These are phyloP conservation scores for Sphaerostilbella broomeana DNA, from an alignment of 2,329 filamentous ascomycete species.

Conservation along the genomic window DNA sequence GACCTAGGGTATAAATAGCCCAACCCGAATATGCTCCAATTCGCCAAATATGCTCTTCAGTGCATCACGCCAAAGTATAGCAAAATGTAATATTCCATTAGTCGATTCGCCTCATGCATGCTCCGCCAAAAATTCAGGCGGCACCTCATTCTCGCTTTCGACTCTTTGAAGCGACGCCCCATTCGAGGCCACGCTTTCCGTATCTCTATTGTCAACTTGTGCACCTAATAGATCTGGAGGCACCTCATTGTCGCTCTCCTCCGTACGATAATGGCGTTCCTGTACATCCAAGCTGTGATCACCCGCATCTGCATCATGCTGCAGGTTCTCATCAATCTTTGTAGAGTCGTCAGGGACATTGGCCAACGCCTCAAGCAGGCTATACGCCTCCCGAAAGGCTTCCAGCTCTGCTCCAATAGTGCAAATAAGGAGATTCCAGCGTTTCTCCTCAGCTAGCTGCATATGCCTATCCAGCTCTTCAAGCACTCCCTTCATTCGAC, in stretches of 20 bases:
- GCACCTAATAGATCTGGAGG: slow-evolving; percentile 25
- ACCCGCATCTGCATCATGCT: slow-evolving; percentile 8
- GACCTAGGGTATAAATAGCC: no score
- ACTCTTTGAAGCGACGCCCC: slow-evolving; percentile 19
- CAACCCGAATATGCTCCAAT: no score
- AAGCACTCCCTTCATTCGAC: slow-evolving; percentile 51
- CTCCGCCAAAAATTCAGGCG: slow-evolving; percentile 46
- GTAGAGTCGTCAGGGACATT: slow-evolving; percentile 1
- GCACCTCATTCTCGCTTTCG: slow-evolving; percentile 43
- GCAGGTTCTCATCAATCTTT: slow-evolving; percentile 6
- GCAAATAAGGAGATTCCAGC: slow-evolving; percentile 69
- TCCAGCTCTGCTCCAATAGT: slow-evolving; percentile 69
- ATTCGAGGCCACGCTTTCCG: slow-evolving; percentile 14
- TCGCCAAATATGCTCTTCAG: no score
- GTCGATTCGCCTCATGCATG: slow-evolving; percentile 23
- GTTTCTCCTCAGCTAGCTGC: slow-evolving; percentile 49
- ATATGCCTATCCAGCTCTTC: slow-evolving; percentile 48
- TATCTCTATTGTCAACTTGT: slow-evolving; percentile 21
- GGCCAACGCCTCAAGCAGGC: slow-evolving; percentile 40
- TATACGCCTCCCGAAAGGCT: slow-evolving; percentile 55
- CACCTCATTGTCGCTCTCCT: slow-evolving; percentile 20
- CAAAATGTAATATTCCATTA: no score
- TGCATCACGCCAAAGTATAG: no score
- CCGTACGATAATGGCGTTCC: background rate
- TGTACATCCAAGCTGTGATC: background rate